Evolutionary conservation across 768 basidiomycete species (phyloP).

Genomic region (Lentinula lateritia): DNA sequence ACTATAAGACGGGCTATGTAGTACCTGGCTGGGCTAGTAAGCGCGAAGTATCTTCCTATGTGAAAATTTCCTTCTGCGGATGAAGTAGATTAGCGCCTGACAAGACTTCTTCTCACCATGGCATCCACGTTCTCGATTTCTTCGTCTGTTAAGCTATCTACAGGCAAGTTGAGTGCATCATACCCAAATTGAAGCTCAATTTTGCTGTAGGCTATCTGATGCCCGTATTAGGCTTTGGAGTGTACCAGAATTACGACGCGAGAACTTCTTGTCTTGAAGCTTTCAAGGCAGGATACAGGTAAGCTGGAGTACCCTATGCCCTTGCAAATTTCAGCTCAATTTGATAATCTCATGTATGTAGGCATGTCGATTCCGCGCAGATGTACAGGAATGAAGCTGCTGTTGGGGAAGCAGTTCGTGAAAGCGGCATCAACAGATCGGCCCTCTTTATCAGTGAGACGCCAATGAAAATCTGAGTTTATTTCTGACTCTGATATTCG

Average conservation of each 20-base stretch:
- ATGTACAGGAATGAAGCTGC: slow-evolving; percentile 59
- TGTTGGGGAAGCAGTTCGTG: slow-evolving; percentile 54
- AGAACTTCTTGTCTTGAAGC: slow-evolving; percentile 54
- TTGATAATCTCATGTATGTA: not conserved
- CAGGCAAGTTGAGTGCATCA: not conserved
- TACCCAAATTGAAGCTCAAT: not conserved
- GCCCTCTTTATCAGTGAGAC: slow-evolving; percentile 68
- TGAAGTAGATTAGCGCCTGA: no score
- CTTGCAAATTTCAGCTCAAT: slow-evolving; percentile 14
- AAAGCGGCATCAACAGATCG: slow-evolving; percentile 48
- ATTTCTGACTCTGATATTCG: not conserved
- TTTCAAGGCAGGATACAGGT: slow-evolving; percentile 63
- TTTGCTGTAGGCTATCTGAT: slow-evolving; percentile 41
- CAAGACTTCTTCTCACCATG: not conserved
- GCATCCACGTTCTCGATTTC: not conserved
- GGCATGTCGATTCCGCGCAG: slow-evolving; percentile 74
- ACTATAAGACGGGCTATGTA: no score
- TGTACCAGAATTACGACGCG: slow-evolving; percentile 61
- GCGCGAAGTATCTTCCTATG: no score
- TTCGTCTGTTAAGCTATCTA: slow-evolving; percentile 8
- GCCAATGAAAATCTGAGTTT: not conserved
- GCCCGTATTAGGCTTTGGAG: slow-evolving; percentile 66
- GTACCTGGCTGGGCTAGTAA: no score
- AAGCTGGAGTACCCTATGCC: not conserved
- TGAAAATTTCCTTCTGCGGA: no score